phyloP scores from a whole-genome alignment of 179 eudicot genomes.

The Nepenthes alata region DNA sequence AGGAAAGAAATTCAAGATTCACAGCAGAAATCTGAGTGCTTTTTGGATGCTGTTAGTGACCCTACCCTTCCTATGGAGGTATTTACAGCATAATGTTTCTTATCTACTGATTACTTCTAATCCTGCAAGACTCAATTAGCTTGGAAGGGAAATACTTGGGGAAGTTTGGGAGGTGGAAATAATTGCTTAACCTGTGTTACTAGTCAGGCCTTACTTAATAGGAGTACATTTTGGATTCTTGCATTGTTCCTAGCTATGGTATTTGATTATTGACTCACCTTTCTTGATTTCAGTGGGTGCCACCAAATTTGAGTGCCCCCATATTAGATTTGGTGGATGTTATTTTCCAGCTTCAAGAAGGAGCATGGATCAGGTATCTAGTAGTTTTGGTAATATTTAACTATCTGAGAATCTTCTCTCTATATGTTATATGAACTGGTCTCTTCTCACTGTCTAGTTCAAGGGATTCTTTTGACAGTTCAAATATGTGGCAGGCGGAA shows the following conservation, averaged over 20 bases:
- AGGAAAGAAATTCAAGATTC: conserved; percentile 18
- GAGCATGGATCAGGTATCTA: conserved; percentile 93
- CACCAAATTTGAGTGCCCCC: conserved; percentile 76
- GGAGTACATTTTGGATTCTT: background rate
- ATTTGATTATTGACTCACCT: conserved; percentile 3
- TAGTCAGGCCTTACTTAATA: background rate
- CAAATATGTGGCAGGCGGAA: conserved; percentile 44
- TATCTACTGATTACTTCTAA: background rate
- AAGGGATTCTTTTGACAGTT: background rate
- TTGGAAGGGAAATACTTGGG: background rate
- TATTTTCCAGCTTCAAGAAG: conserved; percentile 94
- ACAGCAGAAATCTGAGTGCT: conserved; percentile 20
- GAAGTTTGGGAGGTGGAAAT: too few species aligned
- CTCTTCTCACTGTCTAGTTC: background rate
- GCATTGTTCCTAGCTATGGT: background rate
- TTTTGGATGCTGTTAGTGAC: conserved; percentile 38
- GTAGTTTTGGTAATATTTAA: background rate
- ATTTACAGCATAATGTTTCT: background rate
- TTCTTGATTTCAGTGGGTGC: conserved; percentile 68
- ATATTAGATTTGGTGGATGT: conserved; percentile 90
- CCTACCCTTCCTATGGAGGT: conserved; percentile 76
- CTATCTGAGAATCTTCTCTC: background rate
- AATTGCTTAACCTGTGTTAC: background rate
- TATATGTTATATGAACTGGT: background rate
- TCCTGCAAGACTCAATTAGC: background rate